A percentile compares a stretch with the other conserved stretches of the same genome.
phyloP scores from a whole-genome alignment of 2,329 filamentous ascomycete species.

The Aaosphaeria pasadenensis region DNA sequence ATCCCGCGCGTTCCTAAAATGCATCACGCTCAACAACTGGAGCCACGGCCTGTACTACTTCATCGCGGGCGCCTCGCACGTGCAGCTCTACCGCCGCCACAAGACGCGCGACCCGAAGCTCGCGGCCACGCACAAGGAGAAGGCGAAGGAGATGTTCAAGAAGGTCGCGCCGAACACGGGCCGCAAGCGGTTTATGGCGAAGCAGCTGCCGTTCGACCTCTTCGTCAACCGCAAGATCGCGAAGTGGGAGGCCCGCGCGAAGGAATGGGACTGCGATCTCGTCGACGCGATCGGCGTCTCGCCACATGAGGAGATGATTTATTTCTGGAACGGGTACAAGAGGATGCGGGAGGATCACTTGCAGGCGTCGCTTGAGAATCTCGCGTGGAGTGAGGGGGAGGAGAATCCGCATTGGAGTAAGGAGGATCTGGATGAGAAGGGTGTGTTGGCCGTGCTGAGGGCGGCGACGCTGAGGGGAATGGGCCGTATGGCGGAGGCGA shows the following conservation, averaged over 20 bases:
- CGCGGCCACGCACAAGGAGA: slow-evolving; percentile 42
- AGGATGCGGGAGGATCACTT: slow-evolving; percentile 70
- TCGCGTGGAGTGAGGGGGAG: slow-evolving; percentile 64
- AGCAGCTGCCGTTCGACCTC: slow-evolving; percentile 83
- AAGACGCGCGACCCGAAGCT: slow-evolving; percentile 44
- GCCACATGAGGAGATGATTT: slow-evolving; percentile 86
- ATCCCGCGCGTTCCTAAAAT: slow-evolving; percentile 67
- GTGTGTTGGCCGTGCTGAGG: slow-evolving; percentile 64
- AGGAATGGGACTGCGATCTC: slow-evolving; percentile 60
- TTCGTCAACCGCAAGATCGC: slow-evolving; percentile 80
- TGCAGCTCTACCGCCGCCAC: slow-evolving; percentile 74
- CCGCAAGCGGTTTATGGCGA: slow-evolving; percentile 85
- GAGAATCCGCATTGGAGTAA: slow-evolving; percentile 48
- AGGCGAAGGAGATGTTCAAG: slow-evolving; percentile 66
- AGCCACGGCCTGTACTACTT: slow-evolving; percentile 87
- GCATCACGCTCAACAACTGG: slow-evolving; percentile 68
- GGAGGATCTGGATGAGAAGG: slow-evolving; percentile 58
- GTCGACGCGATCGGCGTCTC: slow-evolving; percentile 78
- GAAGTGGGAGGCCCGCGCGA: slow-evolving; percentile 82
- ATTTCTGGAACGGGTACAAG: slow-evolving; percentile 87
- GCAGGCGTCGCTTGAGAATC: slow-evolving; percentile 57
- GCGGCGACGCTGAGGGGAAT: slow-evolving; percentile 65
- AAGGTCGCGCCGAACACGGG: slow-evolving; percentile 73
- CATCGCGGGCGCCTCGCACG: slow-evolving; percentile 72
- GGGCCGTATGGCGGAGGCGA: slow-evolving; percentile 63